These are phyloP conservation scores for Epichloe gansuensis DNA, from an alignment of 2,329 filamentous ascomycete genomes.

Conservation along the genomic window DNA sequence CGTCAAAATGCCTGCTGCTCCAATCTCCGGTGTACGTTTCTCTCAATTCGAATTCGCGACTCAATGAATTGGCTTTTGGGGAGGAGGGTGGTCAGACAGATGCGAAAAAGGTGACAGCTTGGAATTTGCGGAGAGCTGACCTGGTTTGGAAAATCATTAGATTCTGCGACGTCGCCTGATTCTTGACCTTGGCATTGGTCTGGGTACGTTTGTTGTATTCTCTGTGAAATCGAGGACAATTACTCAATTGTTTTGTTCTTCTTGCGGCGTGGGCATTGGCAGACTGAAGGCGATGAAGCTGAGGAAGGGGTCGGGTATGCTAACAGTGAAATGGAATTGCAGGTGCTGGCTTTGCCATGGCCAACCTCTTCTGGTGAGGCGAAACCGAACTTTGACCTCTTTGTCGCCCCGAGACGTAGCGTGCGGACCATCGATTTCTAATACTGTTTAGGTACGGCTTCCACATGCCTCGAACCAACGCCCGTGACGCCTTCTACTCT, in stretches of 20 bases:
- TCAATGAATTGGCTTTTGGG: constrained; percentile 18
- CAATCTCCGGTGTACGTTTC: constrained; percentile 45
- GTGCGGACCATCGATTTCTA: not conserved
- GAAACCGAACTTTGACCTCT: not conserved
- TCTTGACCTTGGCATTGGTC: constrained; percentile 41
- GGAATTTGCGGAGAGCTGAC: constrained; percentile 21
- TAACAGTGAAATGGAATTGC: constrained; percentile 17
- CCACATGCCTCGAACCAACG: constrained; percentile 47
- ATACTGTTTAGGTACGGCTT: constrained; percentile 41
- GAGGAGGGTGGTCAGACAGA: not conserved
- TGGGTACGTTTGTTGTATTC: constrained; percentile 33
- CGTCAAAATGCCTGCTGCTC: constrained; percentile 40
- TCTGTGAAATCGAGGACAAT: not conserved
- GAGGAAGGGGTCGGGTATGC: constrained; percentile 12
- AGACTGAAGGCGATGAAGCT: not conserved
- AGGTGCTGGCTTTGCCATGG: constrained; percentile 44
- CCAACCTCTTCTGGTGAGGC: constrained; percentile 45
- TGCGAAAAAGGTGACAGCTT: not conserved
- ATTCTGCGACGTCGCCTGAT: constrained; percentile 50
- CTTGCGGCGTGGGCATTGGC: not conserved
- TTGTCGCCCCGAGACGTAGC: not conserved
- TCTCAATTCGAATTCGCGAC: constrained; percentile 13
- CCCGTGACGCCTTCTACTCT: constrained; percentile 46
- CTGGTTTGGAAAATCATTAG: constrained; percentile 29
- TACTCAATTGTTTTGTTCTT: not conserved